Conservation (phyloP, 805 yeast genomes). For the Clavispora vitiphila region DNA sequence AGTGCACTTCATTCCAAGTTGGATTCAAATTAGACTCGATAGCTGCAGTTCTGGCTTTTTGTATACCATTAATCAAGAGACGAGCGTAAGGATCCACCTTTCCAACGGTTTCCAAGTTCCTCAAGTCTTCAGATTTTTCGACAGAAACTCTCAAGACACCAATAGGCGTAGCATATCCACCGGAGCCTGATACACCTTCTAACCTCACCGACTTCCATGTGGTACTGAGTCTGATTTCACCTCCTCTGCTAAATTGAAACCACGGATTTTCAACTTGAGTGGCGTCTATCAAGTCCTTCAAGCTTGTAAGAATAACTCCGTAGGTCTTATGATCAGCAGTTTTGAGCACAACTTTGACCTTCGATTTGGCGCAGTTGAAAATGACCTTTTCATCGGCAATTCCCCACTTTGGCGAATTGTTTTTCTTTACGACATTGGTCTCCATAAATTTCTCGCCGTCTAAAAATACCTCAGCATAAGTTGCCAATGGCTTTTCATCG, state of each 20-base stretch:
- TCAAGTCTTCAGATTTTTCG: slow-evolving; percentile 65
- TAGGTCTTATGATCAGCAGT: slow-evolving; percentile 50
- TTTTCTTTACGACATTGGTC: slow-evolving; percentile 55
- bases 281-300: slow-evolving; percentile 68
- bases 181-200: slow-evolving; percentile 59
- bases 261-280: slow-evolving; percentile 72
- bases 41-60: slow-evolving; percentile 72
- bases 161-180: slow-evolving; percentile 89
- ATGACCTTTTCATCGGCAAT: slow-evolving; percentile 62
- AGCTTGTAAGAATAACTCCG: slow-evolving; percentile 54
- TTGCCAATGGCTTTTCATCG: slow-evolving; percentile 46
- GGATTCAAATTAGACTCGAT: slow-evolving; percentile 68
- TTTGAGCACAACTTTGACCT: slow-evolving; percentile 62
- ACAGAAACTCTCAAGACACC: slow-evolving; percentile 80
- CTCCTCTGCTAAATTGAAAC: slow-evolving; percentile 70
- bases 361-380: slow-evolving; percentile 65
- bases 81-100: slow-evolving; percentile 89
- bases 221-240: slow-evolving; percentile 66
- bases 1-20: slow-evolving; percentile 76
- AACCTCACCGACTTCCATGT: slow-evolving; percentile 85
- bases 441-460: slow-evolving; percentile 56
- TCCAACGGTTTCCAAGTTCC: slow-evolving; percentile 85
- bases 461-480: slow-evolving; percentile 68
- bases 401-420: slow-evolving; percentile 65
- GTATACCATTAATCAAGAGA: slow-evolving; percentile 69